Conservation (phyloP, 2,329 filamentous ascomycete species). For the Colletotrichum tofieldiae region DNA sequence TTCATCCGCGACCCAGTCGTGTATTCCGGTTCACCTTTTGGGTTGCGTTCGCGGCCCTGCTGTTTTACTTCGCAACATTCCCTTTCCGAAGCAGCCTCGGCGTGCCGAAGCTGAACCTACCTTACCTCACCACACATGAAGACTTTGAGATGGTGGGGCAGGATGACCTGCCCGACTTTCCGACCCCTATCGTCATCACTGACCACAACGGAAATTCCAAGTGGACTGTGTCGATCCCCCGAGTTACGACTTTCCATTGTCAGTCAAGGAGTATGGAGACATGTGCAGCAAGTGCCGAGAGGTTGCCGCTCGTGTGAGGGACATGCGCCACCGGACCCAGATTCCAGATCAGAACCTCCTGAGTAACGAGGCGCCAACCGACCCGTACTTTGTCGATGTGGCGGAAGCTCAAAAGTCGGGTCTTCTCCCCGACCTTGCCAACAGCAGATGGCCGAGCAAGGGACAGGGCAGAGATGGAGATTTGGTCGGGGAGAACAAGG, state of each 20-base stretch:
- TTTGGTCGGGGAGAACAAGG: conserved; percentile 65
- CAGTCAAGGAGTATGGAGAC: conserved; percentile 75
- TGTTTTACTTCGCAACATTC: conserved; percentile 65
- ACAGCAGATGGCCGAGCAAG: conserved; percentile 41
- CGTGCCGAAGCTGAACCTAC: conserved; percentile 56
- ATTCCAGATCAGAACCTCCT: conserved; percentile 61
- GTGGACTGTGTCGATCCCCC: conserved; percentile 87
- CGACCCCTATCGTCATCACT: conserved; percentile 79
- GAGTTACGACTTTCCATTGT: conserved; percentile 76
- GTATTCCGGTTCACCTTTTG: conserved; percentile 71
- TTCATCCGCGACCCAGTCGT: conserved; percentile 70
- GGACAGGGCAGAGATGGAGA: conserved; percentile 48
- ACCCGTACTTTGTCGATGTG: conserved; percentile 82
- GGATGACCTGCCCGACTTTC: conserved; percentile 77
- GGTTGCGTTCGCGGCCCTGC: conserved; percentile 63
- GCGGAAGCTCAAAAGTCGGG: conserved; percentile 77
- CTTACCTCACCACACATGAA: conserved; percentile 55
- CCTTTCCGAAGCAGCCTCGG: conserved; percentile 51
- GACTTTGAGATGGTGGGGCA: conserved; percentile 79
- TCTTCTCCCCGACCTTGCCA: conserved; percentile 66
- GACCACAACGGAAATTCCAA: conserved; percentile 76
- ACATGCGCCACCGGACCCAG: conserved; percentile 61
- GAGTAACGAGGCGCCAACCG: conserved; percentile 71
- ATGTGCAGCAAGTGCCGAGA: conserved; percentile 79
- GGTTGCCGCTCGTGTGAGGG: conserved; percentile 71